A percentile compares a stretch with the other conserved stretches of the same genome.
Evolutionary conservation across 257 asterid genomes (phyloP).

Genomic region (Solanum pennellii): DNA sequence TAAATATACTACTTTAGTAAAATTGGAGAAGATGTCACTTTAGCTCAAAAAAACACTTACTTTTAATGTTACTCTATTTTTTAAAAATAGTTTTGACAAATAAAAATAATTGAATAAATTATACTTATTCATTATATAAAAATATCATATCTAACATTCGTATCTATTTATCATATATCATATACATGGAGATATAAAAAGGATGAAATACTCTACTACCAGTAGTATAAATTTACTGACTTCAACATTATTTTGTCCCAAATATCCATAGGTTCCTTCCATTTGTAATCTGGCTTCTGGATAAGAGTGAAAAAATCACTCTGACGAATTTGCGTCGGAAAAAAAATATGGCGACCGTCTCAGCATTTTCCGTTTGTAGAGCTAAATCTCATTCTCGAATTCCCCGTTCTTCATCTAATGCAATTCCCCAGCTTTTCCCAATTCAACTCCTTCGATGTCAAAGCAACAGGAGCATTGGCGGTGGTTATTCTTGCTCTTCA

Average conservation of each 20-base stretch:
- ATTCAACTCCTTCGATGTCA: constrained; percentile 7
- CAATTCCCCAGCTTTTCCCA: constrained; percentile 6
- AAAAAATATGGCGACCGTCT: constrained; percentile 30
- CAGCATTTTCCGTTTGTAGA: constrained; percentile 23
- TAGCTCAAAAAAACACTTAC: too few species aligned
- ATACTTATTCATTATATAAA: too few species aligned
- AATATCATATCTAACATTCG: too few species aligned
- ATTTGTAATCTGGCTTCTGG: not conserved
- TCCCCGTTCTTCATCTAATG: constrained; percentile 2
- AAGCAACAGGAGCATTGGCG: constrained; percentile 1
- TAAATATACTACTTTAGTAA: too few species aligned
- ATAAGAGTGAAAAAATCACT: not conserved
- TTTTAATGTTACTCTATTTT: not conserved
- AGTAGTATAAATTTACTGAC: not conserved
- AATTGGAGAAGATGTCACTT: too few species aligned
- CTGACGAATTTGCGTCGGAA: not conserved
- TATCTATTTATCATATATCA: too few species aligned
- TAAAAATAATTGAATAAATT: not conserved
- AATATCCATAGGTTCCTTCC: not conserved
- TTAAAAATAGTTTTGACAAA: not conserved
- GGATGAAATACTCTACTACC: not conserved
- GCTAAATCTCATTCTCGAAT: constrained; percentile 4
- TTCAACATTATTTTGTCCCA: not conserved
- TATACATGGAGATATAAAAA: too few species aligned
- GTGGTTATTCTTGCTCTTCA: constrained; percentile 5